phyloP scores from a whole-genome alignment of 805 yeast genomes.

The Candida bentonensis region DNA sequence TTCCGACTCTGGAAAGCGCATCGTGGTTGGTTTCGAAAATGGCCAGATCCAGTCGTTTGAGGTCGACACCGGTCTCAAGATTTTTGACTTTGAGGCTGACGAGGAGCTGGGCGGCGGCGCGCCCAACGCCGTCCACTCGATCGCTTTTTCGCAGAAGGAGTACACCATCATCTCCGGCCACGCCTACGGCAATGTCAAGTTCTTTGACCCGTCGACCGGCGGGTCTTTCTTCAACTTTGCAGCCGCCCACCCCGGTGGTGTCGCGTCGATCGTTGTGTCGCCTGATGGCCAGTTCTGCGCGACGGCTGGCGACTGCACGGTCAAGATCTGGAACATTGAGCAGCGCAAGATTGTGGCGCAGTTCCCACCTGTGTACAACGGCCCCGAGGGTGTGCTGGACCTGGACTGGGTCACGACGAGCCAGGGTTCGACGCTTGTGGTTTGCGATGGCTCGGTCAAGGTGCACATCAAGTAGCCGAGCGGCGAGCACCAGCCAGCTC shows the following conservation, averaged over 20 bases:
- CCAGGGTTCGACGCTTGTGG: background rate
- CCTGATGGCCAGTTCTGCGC: conserved; percentile 5
- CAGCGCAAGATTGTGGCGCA: background rate
- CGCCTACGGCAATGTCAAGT: conserved; percentile 8
- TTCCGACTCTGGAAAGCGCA: conserved; percentile 1
- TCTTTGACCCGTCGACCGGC: conserved; percentile 7
- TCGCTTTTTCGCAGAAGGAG: conserved; percentile 2
- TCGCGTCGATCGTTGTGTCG: conserved; percentile 2
- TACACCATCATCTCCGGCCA: conserved; percentile 6
- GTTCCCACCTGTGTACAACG: background rate
- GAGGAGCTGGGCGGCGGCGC: conserved; percentile 2
- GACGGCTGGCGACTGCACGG: conserved; percentile 8
- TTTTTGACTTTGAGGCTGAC: conserved; percentile 7
- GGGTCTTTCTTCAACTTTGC: background rate
- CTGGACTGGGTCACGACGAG: background rate
- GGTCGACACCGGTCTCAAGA: conserved; percentile 8
- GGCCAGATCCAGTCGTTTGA: conserved; percentile 9
- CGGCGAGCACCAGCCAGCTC: too few species aligned
- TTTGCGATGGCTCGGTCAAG: background rate
- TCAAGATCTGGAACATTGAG: conserved; percentile 8
- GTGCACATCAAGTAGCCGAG: background rate
- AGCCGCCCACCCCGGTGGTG: conserved; percentile 5
- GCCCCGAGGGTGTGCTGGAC: background rate
- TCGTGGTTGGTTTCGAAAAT: conserved; percentile 12
- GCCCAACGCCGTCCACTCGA: background rate